Evolutionary conservation across 148 eudicot genomes (phyloP), one percentile per base, ranked within the genome.

Genomic region (Fagopyrum tataricum): DNA sequence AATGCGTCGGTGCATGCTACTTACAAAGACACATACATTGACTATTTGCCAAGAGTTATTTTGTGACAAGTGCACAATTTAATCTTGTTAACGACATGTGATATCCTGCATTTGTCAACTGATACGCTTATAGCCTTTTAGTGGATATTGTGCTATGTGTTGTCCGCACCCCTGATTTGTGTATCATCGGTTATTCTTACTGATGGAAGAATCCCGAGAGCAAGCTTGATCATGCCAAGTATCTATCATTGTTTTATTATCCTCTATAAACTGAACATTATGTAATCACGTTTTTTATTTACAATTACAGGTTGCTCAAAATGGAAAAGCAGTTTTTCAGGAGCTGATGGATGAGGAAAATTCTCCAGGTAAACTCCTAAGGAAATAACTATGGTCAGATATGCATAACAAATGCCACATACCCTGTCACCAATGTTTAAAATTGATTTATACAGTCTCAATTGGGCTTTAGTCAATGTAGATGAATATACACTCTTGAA

Each of bases 251-350:
- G 13, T 12, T 31, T 31, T 61, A 14, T 20, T 21, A 12, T 56
- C 13, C 10, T 56, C 4, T 31, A 20, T 56, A 20, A 20, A 56
- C 62, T 59, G 37, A 21, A 59, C 39, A 24, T 12, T 14, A 61
- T 24, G 64, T 24, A 61, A 61, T 61, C 13, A 6, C 20, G 10
- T 37, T 4, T 39, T 64, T 64, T 14, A 42, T 9, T 15, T 59
- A 64, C 39, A 18, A 5, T 37, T 64, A 31, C 81, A 93, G 98
- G 92, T 75, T 70, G 77, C 82, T 71, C 81, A 72, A 52, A 79
- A 74, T 78, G 85, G 88, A 6, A 79, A 84, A 78, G 91, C 77
- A 71, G 81, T 72, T 81, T 75, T 41, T 41, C 61, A 52, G 64
- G 76, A 72, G 76, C 78, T 49, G 13, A 61, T 78, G 47, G 82